phyloP scores from a whole-genome alignment of 2,329 filamentous ascomycete genomes.

The Rhytidhysteron rufulum region DNA sequence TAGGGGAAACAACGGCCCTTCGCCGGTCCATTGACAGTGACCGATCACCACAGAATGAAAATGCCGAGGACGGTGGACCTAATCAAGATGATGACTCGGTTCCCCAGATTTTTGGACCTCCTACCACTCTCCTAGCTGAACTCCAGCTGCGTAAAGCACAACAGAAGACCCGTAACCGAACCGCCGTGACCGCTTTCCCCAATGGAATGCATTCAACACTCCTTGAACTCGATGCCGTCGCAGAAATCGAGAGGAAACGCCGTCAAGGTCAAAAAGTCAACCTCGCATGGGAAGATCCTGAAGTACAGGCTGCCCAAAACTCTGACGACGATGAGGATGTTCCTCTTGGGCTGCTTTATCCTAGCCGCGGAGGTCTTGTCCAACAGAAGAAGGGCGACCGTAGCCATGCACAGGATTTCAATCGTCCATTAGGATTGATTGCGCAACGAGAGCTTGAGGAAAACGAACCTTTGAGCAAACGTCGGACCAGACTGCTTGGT shows the following conservation, averaged over 20 bases:
- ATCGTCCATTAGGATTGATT: constrained; percentile 68
- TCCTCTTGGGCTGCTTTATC: constrained; percentile 77
- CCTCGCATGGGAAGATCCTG: constrained; percentile 81
- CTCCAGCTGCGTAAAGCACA: constrained; percentile 87
- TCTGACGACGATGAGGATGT: constrained; percentile 71
- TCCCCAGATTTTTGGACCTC: constrained; percentile 61
- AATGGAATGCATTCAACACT: constrained; percentile 89
- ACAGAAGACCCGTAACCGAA: constrained; percentile 73
- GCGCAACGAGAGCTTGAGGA: constrained; percentile 84
- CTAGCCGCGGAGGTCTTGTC: constrained; percentile 53
- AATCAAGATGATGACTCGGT: constrained; percentile 41
- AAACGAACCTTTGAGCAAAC: constrained; percentile 78
- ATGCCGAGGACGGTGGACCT: constrained; percentile 34
- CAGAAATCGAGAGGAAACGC: constrained; percentile 74
- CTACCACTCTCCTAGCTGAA: constrained; percentile 89
- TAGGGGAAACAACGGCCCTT: constrained; percentile 13
- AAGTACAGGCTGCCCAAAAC: constrained; percentile 32
- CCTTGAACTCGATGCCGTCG: constrained; percentile 84
- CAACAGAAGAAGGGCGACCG: constrained; percentile 44
- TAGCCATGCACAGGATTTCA: constrained; percentile 46
- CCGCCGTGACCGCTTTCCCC: constrained; percentile 59
- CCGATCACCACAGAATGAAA: constrained; percentile 11
- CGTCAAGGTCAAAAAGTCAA: constrained; percentile 74
- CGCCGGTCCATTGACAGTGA: constrained; percentile 15
- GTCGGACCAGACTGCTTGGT: constrained; percentile 71